Percentiles rank a stretch among this genome's conserved stretches.
Evolutionary conservation across 768 basidiomycete species (phyloP).

Genomic region (Suillus subaureus): DNA sequence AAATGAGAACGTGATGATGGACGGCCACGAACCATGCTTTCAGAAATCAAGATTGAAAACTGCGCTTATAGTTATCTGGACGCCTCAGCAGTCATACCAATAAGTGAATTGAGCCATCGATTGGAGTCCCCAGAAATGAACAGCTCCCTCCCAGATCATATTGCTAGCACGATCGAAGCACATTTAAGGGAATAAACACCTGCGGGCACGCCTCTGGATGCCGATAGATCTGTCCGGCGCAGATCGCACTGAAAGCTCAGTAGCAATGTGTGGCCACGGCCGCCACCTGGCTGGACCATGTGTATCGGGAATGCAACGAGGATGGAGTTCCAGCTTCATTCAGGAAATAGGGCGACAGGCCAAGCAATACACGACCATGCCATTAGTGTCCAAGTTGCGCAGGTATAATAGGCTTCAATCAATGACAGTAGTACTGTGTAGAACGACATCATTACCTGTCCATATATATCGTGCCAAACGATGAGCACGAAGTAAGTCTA

Average conservation of each 20-base stretch:
- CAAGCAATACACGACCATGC: not conserved
- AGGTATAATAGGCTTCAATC: not conserved
- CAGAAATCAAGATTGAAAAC: not conserved
- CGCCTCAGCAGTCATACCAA: not conserved
- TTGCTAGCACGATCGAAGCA: not conserved
- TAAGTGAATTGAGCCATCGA: not conserved
- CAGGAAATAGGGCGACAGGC: not conserved
- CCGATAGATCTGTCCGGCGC: not conserved
- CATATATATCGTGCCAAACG: not conserved
- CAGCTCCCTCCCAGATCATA: not conserved
- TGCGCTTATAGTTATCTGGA: not conserved
- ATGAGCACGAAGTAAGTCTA: constrained; percentile 3
- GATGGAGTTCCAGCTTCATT: not conserved
- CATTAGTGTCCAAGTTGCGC: not conserved
- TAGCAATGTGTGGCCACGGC: not conserved
- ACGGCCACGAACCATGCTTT: not conserved
- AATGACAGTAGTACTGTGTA: not conserved
- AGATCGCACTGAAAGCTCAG: not conserved
- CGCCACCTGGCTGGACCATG: not conserved
- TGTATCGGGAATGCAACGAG: not conserved
- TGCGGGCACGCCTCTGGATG: not conserved
- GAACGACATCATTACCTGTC: not conserved
- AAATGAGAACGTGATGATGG: not conserved
- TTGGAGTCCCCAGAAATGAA: not conserved
- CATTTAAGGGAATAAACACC: not conserved